Evolutionary conservation across 768 basidiomycete species (phyloP).

Genomic region (Boletus sp.): DNA sequence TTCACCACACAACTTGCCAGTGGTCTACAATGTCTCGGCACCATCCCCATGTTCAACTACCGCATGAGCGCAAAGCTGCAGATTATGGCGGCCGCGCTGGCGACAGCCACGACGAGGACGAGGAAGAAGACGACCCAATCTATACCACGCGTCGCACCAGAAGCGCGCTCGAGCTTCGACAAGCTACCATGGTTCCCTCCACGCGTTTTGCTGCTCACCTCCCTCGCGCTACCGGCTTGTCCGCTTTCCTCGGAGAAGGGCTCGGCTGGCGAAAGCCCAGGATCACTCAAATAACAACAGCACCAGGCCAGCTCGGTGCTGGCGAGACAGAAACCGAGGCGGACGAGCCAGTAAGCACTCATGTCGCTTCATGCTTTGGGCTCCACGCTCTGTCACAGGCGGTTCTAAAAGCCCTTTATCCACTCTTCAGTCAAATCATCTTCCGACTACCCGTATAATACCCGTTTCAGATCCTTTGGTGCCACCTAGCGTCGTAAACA

Average conservation of each 20-base stretch:
- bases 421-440: slow-evolving; percentile 50
- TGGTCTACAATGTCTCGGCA: not conserved
- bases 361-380: not conserved
- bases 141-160: slow-evolving; percentile 23
- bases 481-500: slow-evolving; percentile 49
- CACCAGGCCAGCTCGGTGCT: slow-evolving; percentile 56
- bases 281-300: slow-evolving; percentile 55
- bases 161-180: slow-evolving; percentile 23
- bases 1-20: not conserved
- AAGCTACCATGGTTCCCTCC: not conserved
- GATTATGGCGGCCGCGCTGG: not conserved
- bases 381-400: not conserved
- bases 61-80: not conserved
- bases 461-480: slow-evolving; percentile 49
- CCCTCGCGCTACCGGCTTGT: slow-evolving; percentile 20
- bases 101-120: not conserved
- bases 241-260: slow-evolving; percentile 26
- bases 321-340: slow-evolving; percentile 80
- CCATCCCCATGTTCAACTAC: not conserved
- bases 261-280: slow-evolving; percentile 38
- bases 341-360: slow-evolving; percentile 64
- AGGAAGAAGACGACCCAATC: slow-evolving; percentile 6
- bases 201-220: slow-evolving; percentile 8
- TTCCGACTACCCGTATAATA: slow-evolving; percentile 68
- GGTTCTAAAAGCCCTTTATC: slow-evolving; percentile 8